phyloP scores from a whole-genome alignment of 495 filamentous ascomycete genomes.

The Penicillium canariense region DNA sequence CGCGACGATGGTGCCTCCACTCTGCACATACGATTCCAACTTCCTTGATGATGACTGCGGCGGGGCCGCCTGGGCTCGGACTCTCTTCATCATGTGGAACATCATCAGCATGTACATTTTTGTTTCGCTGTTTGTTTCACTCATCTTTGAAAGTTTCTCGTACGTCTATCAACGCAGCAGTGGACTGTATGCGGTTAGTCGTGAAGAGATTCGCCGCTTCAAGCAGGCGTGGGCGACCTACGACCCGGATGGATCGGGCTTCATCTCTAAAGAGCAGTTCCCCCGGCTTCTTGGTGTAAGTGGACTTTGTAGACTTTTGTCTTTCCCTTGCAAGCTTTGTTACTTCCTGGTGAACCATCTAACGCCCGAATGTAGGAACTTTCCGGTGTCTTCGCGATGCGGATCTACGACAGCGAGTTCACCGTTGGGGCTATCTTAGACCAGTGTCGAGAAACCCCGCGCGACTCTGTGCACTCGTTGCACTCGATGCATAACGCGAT shows the following conservation, averaged over 20 bases:
- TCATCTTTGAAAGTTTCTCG: conserved; percentile 99
- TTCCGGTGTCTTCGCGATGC: conserved; percentile 93
- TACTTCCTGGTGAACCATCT: background rate
- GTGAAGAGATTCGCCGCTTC: conserved; percentile 92
- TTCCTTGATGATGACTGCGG: conserved; percentile 93
- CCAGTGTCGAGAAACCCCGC: conserved; percentile 62
- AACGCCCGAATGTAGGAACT: conserved; percentile 57
- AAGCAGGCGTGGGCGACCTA: conserved; percentile 98
- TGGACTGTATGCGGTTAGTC: conserved; percentile 68
- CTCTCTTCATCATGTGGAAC: conserved; percentile 95
- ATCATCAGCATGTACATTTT: conserved; percentile 99
- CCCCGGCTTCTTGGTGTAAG: conserved; percentile 79
- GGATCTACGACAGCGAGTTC: conserved; percentile 90
- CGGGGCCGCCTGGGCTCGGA: conserved; percentile 79
- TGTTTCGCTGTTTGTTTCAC: conserved; percentile 94
- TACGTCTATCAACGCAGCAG: conserved; percentile 98
- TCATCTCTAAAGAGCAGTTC: conserved; percentile 88
- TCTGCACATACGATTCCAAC: conserved; percentile 63
- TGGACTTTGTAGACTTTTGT: conserved; percentile 23
- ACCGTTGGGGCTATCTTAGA: conserved; percentile 80
- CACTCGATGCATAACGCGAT: conserved; percentile 13
- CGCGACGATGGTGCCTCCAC: conserved; percentile 70
- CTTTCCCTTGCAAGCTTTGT: background rate
- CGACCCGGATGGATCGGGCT: conserved; percentile 87
- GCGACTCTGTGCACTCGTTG: conserved; percentile 32